Conservation (phyloP, 2,329 filamentous ascomycete genomes). For the Orbilia quercus region DNA sequence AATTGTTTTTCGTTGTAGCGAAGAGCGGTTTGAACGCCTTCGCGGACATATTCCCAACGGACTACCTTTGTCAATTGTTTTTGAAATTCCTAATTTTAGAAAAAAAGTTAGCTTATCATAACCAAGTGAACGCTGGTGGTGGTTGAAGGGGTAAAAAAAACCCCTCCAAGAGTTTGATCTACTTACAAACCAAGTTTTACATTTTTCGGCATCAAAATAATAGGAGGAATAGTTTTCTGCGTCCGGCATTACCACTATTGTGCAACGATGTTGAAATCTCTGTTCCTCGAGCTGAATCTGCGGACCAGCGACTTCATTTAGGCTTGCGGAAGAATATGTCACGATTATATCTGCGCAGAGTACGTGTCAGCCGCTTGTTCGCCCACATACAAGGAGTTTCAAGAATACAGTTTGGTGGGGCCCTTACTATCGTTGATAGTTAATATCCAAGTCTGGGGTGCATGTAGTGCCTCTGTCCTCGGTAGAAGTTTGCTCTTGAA, state of each 20-base stretch:
- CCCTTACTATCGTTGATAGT: constrained; percentile 40
- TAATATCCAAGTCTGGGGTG: constrained; percentile 25
- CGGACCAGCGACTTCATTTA: constrained; percentile 30
- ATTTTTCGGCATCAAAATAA: constrained; percentile 35
- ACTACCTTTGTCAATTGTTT: constrained; percentile 22
- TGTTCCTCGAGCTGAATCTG: constrained; percentile 32
- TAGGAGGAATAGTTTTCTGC: constrained; percentile 12
- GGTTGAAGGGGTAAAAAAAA: too few species aligned
- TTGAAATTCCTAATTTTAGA: constrained; percentile 28
- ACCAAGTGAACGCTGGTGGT: too few species aligned
- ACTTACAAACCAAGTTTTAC: constrained; percentile 51
- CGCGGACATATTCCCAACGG: not conserved
- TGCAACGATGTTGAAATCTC: constrained; percentile 8
- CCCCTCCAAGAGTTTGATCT: not conserved
- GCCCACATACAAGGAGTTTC: too few species aligned
- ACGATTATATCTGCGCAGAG: constrained; percentile 30
- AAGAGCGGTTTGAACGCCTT: not conserved
- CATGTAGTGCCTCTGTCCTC: constrained; percentile 27
- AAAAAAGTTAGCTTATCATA: not conserved
- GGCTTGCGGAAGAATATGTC: constrained; percentile 18
- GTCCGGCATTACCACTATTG: constrained; percentile 11
- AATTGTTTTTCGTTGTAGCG: constrained; percentile 23
- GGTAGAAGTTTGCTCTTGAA: constrained; percentile 28
- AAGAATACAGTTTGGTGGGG: not conserved
- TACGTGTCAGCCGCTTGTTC: too few species aligned